Evolutionary conservation across 371 early-diverging fungal species (phyloP), one percentile per base, ranked within the genome.

Genomic region (Apophysomyces ossiformis): DNA sequence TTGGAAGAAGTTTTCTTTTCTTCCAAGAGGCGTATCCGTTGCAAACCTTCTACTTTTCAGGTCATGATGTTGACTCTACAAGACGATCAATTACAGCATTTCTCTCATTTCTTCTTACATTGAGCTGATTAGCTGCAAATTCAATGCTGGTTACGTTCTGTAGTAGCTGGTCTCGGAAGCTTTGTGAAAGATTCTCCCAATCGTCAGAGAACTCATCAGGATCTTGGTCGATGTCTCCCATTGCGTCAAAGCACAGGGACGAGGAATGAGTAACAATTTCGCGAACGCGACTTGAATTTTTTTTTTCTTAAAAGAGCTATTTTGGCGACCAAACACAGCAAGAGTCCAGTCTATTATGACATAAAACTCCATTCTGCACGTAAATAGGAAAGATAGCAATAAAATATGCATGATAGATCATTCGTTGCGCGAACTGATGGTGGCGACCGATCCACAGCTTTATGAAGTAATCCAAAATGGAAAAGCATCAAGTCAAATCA

Each of bases 111-210:
- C 58, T 9, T 32, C 37, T 47, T 36, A 50, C 43, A 36, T 61
- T 50, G 43, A 35, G 16, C 7, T 56, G 13, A 32, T 16, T 35
- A n/a, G 58, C 41, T 45, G 57, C 12, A 12, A 56, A 63, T 60
- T 69, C 69, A 21, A 56, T 56, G 5, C 56, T 32, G 21, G 44
- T 45, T 5, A 60, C 36, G 12, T 57, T 63, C 13, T 41, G 57
- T 21, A 58, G 56, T 1, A 69, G 61, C 21, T 61, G 64, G 38
- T 69, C 61, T 39, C 41, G 58, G 16, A 64, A 64, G 26, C 58
- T 43, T 12, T 64, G 65, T 16, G 69, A 69, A 6, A 62, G 16
- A 44, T 67, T 50, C 9, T 57, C 68, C 69, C 69, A 69, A 26
- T 66, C 67, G 57, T 66, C 67, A 36, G 37, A 43, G 47, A 66